These are phyloP conservation scores for Metarhizium robertsii DNA, from an alignment of 2,329 filamentous ascomycete genomes.

Conservation along the genomic window DNA sequence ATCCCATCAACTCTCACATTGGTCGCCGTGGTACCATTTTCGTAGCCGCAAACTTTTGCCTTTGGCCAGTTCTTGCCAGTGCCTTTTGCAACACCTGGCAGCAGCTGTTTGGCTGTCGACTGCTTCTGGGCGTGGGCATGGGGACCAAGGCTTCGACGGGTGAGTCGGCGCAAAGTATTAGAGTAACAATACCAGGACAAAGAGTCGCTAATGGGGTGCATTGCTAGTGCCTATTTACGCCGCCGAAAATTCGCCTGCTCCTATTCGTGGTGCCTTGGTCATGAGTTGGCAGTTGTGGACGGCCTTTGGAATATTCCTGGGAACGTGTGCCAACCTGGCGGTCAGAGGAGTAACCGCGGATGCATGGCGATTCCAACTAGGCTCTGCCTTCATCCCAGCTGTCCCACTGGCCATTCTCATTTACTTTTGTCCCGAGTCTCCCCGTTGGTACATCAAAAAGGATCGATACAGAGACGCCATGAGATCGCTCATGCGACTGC, in stretches of 20 bases:
- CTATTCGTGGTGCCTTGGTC: constrained; percentile 64
- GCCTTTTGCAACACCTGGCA: constrained; percentile 64
- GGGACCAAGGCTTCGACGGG: constrained; percentile 60
- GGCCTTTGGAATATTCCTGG: constrained; percentile 51
- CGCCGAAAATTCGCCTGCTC: constrained; percentile 61
- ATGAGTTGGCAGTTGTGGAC: constrained; percentile 75
- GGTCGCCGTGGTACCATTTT: constrained; percentile 53
- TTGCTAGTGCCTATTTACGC: constrained; percentile 64
- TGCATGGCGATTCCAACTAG: constrained; percentile 55
- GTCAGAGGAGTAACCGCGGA: constrained; percentile 20
- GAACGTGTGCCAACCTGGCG: constrained; percentile 51
- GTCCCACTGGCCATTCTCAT: constrained; percentile 49
- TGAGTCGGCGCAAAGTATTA: constrained; percentile 12
- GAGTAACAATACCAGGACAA: no score
- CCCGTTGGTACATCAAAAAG: constrained; percentile 60
- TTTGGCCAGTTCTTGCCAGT: constrained; percentile 60
- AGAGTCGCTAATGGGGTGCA: background rate
- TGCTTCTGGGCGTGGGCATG: constrained; percentile 70
- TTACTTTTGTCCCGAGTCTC: constrained; percentile 58
- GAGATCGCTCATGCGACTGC: constrained; percentile 40
- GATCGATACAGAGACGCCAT: constrained; percentile 52
- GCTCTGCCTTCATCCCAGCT: constrained; percentile 52
- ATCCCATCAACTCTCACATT: constrained; percentile 43
- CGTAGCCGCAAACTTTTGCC: constrained; percentile 62
- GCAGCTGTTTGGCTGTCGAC: constrained; percentile 60